Base-by-base conservation (phyloP, 257 asterid species). In the Lantana camara region DNA sequence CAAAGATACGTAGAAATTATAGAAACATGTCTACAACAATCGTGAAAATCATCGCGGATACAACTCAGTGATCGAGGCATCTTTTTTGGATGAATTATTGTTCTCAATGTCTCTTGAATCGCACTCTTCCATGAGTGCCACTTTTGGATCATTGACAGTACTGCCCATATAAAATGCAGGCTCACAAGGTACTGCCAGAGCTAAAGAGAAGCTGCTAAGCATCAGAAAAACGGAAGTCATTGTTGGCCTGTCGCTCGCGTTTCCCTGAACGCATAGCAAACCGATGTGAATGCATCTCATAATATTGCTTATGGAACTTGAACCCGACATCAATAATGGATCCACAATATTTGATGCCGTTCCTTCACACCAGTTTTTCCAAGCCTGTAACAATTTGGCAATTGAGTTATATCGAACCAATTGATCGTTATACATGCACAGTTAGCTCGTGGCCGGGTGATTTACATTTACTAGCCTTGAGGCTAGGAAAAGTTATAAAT, bases 251-350 rank as follows among this genome's bases (percentile, higher is more conserved):
- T 65, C 34, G 1, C 24, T 49, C 1, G 57, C 32, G 20, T 64
- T 38, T 29, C 47, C 62, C 30, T 65, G 76, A 49, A 69, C 67
- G 10, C 82, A 72, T 11, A 77, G 23, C 60, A 69, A 13, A 15
- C 74, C 79, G 0, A 60, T 73, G 14, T 73, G 82, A 13, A 73
- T 69, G 47, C 73, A 77, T 60, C 68, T 56, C 47, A 64, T 0
- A 14, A 66, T 67, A n/a, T 46, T 71, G 3, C 7, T 16, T 8
- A 37, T 0, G 2, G 63, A 12, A 29, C 47, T 34, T 8, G 64
- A 15, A 15, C 37, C 15, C 1, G 34, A 0, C 24, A 24, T 61
- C 44, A 53, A 9, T 2, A 32, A 9, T 0, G 71, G 74, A 47
- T 57, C 79, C 14, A 68, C 30, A 16, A 73, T 4, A 47, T 48